Evolutionary conservation across 257 asterid species (phyloP).

Genomic region (Thymus quinquecostatus): DNA sequence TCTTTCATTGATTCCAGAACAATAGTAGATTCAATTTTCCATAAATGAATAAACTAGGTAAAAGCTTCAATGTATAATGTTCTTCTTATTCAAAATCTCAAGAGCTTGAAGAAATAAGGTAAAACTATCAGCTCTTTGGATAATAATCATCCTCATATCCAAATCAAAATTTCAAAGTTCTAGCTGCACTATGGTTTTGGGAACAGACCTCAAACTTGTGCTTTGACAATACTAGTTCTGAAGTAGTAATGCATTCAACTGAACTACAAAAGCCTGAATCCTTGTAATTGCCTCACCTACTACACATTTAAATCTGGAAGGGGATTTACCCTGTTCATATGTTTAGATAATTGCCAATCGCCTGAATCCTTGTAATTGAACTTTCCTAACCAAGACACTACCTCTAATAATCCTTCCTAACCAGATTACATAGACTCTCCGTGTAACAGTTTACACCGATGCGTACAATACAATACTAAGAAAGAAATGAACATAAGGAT

Average conservation of each 20-base stretch:
- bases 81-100: not conserved
- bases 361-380: no score
- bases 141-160: not conserved
- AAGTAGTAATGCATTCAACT: no score
- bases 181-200: not conserved
- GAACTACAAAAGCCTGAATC: no score
- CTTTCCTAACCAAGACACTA: not conserved
- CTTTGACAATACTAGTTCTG: not conserved
- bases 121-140: constrained; percentile 1
- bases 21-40: not conserved
- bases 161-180: not conserved
- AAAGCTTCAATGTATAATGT: no score
- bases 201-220: not conserved
- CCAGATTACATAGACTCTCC: not conserved
- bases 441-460: not conserved
- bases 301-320: no score
- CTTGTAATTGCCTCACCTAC: no score
- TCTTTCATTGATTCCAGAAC: not conserved
- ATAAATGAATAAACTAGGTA: not conserved
- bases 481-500: no score
- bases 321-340: no score
- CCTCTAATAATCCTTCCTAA: not conserved
- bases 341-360: no score
- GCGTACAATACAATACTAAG: not conserved
- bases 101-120: not conserved